These are phyloP conservation scores for Neofusicoccum kwambonambiense DNA, from an alignment of 2,329 filamentous ascomycete species.

Conservation along the genomic window DNA sequence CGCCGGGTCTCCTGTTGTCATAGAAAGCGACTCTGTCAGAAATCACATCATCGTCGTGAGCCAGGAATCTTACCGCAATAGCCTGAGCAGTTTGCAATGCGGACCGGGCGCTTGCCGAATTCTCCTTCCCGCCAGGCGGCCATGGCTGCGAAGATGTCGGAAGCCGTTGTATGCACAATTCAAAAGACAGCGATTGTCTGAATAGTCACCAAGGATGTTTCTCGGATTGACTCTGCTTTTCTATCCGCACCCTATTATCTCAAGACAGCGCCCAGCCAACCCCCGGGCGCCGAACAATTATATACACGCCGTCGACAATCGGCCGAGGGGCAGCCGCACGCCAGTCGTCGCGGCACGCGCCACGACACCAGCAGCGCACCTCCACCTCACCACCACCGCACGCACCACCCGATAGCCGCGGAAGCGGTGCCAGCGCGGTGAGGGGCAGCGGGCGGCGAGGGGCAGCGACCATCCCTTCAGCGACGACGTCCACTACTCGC, in stretches of 20 bases:
- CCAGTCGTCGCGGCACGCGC: neutral
- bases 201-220: too few species aligned
- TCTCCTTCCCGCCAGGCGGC: conserved; percentile 20
- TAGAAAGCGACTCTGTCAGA: neutral
- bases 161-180: neutral
- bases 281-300: too few species aligned
- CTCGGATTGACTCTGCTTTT: too few species aligned
- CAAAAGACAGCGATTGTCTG: too few species aligned
- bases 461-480: too few species aligned
- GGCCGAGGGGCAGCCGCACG: too few species aligned
- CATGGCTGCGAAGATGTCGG: neutral
- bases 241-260: too few species aligned
- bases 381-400: neutral
- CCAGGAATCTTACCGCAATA: conserved; percentile 23
- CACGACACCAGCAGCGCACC: neutral
- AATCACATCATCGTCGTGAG: neutral
- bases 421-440: neutral
- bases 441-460: neutral
- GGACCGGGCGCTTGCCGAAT: conserved; percentile 31
- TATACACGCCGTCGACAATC: too few species aligned
- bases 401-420: neutral
- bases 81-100: conserved; percentile 41
- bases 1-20: conserved; percentile 33
- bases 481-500: too few species aligned
- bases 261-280: too few species aligned